These are phyloP conservation scores for Nidularia sp. DNA, from an alignment of 768 basidiomycete species.

Conservation along the genomic window DNA sequence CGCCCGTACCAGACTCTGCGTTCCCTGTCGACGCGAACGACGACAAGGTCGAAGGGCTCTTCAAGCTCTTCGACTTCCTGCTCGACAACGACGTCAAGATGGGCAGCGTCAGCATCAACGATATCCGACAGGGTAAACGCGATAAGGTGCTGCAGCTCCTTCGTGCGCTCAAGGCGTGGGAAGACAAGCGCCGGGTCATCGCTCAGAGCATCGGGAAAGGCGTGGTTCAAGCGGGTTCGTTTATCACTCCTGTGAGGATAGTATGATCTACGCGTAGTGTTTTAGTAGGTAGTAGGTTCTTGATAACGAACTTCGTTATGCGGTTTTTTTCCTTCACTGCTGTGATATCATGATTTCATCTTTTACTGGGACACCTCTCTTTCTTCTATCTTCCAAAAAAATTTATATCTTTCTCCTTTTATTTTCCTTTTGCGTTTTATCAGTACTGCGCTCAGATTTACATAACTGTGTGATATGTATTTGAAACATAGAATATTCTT, in stretches of 20 bases:
- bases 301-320: no score
- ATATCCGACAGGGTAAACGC: slow-evolving; percentile 77
- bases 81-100: slow-evolving; percentile 91
- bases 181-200: slow-evolving; percentile 65
- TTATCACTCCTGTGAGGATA: slow-evolving; percentile 22
- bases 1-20: slow-evolving; percentile 73
- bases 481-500: no score
- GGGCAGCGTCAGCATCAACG: slow-evolving; percentile 91
- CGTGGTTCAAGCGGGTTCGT: slow-evolving; percentile 27
- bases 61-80: slow-evolving; percentile 87
- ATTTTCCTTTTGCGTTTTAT: no score
- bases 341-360: no score
- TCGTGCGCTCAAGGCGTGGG: slow-evolving; percentile 73
- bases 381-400: no score
- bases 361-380: no score
- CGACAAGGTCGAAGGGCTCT: slow-evolving; percentile 83
- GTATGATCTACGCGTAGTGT: no score
- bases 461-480: no score
- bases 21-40: slow-evolving; percentile 68
- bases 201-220: slow-evolving; percentile 47
- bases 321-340: no score
- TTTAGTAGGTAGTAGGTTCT: no score
- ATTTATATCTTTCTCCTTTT: no score
- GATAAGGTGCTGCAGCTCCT: slow-evolving; percentile 81
- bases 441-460: no score